Base-by-base conservation (phyloP, 2,329 filamentous ascomycete species). In the Parascedosporium putredinis region DNA sequence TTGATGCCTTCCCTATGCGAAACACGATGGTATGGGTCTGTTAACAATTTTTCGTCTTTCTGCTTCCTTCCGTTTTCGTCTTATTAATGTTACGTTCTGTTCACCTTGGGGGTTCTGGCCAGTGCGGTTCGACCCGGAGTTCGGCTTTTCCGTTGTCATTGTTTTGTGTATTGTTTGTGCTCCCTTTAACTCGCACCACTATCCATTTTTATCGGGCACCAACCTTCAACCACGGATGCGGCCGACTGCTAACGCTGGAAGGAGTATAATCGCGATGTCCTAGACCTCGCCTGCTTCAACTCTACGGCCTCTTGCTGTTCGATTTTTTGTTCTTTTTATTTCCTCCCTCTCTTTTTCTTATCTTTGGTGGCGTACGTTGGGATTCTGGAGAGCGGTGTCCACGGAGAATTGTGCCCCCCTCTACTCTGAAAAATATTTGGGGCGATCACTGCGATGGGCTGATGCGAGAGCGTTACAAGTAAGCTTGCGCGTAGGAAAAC, bases 161-260 rank as follows among this genome's bases (percentile, higher is more conserved):
- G n/a, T n/a, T n/a, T n/a, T n/a, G n/a, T n/a, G n/a, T n/a, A n/a
- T 51, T 23, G 43, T 24, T 51, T 42, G 46, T 51, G 29, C 18
- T 27, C 38, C 33, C 24, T 48, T 43, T 38, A 16, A 22, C 33
- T 22, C n/a, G 16, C 23, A 12, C 23, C 25, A 31, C 44, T 49
- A 44, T 44, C n/a, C 47, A 46, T 18, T 46, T 51, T 24, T 36
- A 18, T 31, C 27, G 45, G 20, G 5, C 25, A 25, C 25, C 27
- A 16, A 42, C 20, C 25, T 23, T 25, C 16, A 22, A 49, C 18
- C 27, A 18, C 31, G 22, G 27, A 22, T 27, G n/a, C 22, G 24
- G 20, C 25, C 16, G 38, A 18, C 7, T 9, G 33, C 33, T n/a
- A n/a, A 24, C 38, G n/a, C n/a, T 42, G 46, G 31, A n/a, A 40